phyloP scores from a whole-genome alignment of 2,329 filamentous ascomycete species.

The Verticillium nubilum region DNA sequence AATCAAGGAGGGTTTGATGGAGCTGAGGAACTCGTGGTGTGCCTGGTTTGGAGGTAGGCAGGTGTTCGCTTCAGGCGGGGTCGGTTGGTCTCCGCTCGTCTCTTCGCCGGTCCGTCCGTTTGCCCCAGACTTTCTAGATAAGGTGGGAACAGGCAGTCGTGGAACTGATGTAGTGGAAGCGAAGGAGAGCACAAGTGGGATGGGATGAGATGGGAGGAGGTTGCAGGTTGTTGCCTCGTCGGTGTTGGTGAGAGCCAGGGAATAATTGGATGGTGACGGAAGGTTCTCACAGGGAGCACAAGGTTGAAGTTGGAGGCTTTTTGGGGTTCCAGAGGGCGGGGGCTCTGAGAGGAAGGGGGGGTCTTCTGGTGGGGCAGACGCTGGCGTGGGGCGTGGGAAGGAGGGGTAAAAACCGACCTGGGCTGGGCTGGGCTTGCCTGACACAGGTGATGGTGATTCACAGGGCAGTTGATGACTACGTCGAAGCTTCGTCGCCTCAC shows the following conservation, averaged over 20 bases:
- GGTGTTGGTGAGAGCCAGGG: not conserved
- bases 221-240: not conserved
- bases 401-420: constrained; percentile 2
- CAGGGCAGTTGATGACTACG: not conserved
- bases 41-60: not conserved
- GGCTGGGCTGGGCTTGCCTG: not conserved
- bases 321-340: not conserved
- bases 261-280: not conserved
- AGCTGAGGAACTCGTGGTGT: not conserved
- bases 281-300: not conserved
- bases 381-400: constrained; percentile 4
- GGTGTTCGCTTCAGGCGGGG: not conserved
- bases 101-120: not conserved
- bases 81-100: not conserved
- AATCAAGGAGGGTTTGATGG: not conserved
- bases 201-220: not conserved
- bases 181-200: not conserved
- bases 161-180: not conserved
- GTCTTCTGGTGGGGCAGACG: not conserved
- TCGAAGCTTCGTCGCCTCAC: not conserved
- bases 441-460: not conserved
- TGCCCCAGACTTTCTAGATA: not conserved
- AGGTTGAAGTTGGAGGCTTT: constrained; percentile 1
- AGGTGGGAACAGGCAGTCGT: not conserved
- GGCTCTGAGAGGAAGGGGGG: not conserved